phyloP scores from a whole-genome alignment of 345 rosid species.

The Lenwebbia sp. region DNA sequence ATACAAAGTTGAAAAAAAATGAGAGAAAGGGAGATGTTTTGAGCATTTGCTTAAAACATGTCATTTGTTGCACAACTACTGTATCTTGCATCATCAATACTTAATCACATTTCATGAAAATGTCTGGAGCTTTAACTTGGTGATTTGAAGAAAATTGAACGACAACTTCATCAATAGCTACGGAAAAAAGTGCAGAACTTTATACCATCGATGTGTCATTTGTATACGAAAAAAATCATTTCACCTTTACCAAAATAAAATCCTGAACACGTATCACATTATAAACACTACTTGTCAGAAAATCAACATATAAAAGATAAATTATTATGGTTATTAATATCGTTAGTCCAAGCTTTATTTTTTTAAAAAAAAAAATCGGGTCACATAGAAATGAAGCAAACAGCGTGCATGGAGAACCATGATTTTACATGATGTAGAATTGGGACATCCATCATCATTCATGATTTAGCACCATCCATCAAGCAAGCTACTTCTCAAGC shows the following conservation, averaged over 20 bases:
- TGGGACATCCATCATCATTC: not conserved
- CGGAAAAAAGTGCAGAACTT: not conserved
- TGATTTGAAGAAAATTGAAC: not conserved
- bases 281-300: not conserved
- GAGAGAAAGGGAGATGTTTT: not conserved
- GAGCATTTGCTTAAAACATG: not conserved
- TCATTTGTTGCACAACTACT: not conserved
- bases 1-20: not conserved
- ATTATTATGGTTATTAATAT: not conserved
- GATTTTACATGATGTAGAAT: not conserved
- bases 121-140: not conserved
- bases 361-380: not conserved
- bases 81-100: not conserved
- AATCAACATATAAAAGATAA: not conserved
- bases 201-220: not conserved
- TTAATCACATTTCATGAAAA: not conserved
- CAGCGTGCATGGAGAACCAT: not conserved
- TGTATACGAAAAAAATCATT: not conserved
- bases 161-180: not conserved
- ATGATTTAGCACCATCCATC: not conserved
- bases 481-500: not conserved
- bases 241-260: not conserved
- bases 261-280: too few species aligned
- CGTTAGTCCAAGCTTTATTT: not conserved
- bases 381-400: not conserved